A percentile compares a stretch with the other conserved stretches of the same genome.
Evolutionary conservation across 768 basidiomycete genomes (phyloP).

Genomic region (Pulveroboletus sp.): DNA sequence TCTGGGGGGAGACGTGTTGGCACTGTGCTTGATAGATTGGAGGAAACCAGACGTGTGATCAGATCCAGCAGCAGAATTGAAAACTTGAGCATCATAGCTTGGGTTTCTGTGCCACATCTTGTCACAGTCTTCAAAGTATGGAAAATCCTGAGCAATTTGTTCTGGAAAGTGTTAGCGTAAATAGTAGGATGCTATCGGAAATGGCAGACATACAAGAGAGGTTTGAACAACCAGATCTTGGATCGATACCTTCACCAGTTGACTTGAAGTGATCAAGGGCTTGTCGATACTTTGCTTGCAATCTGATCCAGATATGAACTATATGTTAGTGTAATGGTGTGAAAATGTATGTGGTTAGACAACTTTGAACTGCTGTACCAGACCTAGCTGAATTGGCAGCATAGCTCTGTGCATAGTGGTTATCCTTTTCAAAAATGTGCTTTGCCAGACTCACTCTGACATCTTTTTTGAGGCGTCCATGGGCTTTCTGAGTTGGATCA

Average conservation of each 20-base stretch:
- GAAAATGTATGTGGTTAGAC: background rate
- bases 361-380: background rate
- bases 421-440: background rate
- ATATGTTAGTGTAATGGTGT: no score
- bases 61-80: background rate
- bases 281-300: background rate
- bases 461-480: background rate
- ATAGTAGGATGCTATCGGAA: background rate
- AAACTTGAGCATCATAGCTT: background rate
- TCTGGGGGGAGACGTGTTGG: no score
- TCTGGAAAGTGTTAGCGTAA: background rate
- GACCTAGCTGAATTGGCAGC: background rate
- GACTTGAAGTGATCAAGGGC: background rate
- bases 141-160: background rate
- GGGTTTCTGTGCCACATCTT: background rate
- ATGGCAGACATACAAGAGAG: background rate
- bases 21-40: no score
- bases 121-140: background rate
- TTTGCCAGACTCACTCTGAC: background rate
- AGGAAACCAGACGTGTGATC: no score
- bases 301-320: no score
- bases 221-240: background rate
- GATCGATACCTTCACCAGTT: background rate
- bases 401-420: background rate
- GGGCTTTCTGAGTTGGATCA: background rate